phyloP scores from a whole-genome alignment of 2,329 filamentous ascomycete genomes.

The Fusarium sp. region DNA sequence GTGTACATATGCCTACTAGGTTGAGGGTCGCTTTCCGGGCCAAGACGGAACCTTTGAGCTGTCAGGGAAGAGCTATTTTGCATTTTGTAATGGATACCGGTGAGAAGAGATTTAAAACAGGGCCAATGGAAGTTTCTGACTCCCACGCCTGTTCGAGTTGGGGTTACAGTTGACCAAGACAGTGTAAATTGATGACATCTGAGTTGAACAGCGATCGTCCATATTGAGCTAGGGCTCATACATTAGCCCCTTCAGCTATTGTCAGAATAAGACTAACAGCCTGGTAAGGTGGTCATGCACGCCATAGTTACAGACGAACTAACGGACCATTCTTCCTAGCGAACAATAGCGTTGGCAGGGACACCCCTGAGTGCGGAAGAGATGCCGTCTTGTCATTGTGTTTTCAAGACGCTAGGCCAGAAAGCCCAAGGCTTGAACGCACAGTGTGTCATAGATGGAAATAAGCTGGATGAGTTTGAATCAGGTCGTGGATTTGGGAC shows the following conservation, averaged over 20 bases:
- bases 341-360: background rate
- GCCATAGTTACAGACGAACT: constrained; percentile 26
- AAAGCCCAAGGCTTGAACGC: background rate
- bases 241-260: background rate
- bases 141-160: background rate
- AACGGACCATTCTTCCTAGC: constrained; percentile 1
- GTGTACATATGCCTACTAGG: background rate
- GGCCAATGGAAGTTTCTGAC: background rate
- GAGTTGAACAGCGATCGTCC: constrained; percentile 19
- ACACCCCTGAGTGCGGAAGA: constrained; percentile 13
- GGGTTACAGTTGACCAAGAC: constrained; percentile 18
- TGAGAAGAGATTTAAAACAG: background rate
- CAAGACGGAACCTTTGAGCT: background rate
- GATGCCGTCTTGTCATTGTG: background rate
- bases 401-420: background rate
- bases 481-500: background rate
- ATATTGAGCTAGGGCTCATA: background rate
- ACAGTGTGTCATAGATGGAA: background rate
- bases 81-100: background rate
- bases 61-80: background rate
- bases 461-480: background rate
- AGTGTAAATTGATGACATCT: constrained; percentile 23
- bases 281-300: constrained; percentile 20
- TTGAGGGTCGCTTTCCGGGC: background rate
- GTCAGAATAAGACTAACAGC: background rate